phyloP scores from a whole-genome alignment of 1,139 yeast genomes.

The Candida tropicalis region DNA sequence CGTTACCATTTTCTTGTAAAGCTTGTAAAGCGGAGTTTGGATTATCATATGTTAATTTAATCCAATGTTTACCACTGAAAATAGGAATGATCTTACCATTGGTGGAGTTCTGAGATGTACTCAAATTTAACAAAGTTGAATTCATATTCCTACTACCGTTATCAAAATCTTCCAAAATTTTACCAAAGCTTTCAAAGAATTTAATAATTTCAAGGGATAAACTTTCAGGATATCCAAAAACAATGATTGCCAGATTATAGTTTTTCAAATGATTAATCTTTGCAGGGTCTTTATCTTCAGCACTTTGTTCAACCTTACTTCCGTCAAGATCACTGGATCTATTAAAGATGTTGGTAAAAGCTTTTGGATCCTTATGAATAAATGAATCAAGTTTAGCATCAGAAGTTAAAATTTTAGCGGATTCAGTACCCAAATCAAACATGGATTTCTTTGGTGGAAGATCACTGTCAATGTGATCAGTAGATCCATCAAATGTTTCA shows the following conservation, averaged over 20 bases:
- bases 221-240: slow-evolving; percentile 87
- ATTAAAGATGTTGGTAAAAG: slow-evolving; percentile 49
- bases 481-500: slow-evolving; percentile 29
- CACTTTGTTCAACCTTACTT: slow-evolving; percentile 3
- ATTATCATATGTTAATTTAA: slow-evolving; percentile 79
- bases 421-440: slow-evolving; percentile 55
- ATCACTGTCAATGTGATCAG: slow-evolving; percentile 33
- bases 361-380: slow-evolving; percentile 49
- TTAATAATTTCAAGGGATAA: slow-evolving; percentile 67
- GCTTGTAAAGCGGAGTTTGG: slow-evolving; percentile 82
- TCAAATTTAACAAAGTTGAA: slow-evolving; percentile 9
- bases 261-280: slow-evolving; percentile 4
- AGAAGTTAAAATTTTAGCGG: slow-evolving; percentile 24
- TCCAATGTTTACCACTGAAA: slow-evolving; percentile 86
- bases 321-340: slow-evolving; percentile 19
- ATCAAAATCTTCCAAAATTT: slow-evolving; percentile 75
- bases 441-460: slow-evolving; percentile 65
- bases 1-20: slow-evolving; percentile 75
- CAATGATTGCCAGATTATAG: slow-evolving; percentile 63
- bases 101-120: slow-evolving; percentile 16
- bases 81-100: slow-evolving; percentile 52
- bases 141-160: slow-evolving; percentile 19
- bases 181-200: slow-evolving; percentile 81
- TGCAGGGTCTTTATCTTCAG: slow-evolving; percentile 7
- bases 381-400: slow-evolving; percentile 27